phyloP scores from a whole-genome alignment of 1,284 basidiomycete genomes.

The Apiotrichum akiyoshidainum region DNA sequence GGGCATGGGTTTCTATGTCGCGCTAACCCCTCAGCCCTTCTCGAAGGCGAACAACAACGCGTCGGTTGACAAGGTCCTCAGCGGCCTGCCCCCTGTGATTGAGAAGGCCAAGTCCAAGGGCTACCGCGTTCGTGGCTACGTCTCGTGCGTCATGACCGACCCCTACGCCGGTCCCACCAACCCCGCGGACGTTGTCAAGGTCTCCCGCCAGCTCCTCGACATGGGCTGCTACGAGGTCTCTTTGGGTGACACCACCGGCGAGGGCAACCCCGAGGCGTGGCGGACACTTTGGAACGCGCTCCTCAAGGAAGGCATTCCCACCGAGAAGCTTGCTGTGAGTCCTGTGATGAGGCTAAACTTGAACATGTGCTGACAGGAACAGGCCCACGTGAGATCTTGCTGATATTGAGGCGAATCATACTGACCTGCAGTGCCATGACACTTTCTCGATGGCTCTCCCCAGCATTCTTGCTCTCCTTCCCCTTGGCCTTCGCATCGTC shows the following conservation, averaged over 20 bases:
- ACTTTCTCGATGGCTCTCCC: constrained; percentile 75
- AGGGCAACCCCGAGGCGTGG: constrained; percentile 71
- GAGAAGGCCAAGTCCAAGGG: constrained; percentile 61
- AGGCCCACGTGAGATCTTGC: constrained; percentile 56
- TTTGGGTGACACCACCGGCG: constrained; percentile 87
- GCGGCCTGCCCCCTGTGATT: constrained; percentile 63
- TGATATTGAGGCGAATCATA: not conserved
- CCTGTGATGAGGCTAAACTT: not conserved
- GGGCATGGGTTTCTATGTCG: constrained; percentile 1
- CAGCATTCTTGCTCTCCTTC: constrained; percentile 52
- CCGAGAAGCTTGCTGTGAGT: constrained; percentile 67
- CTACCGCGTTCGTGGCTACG: constrained; percentile 79
- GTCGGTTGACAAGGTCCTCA: constrained; percentile 68
- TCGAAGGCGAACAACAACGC: constrained; percentile 81
- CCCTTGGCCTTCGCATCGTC: constrained; percentile 54
- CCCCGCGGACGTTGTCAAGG: constrained; percentile 63
- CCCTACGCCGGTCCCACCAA: constrained; percentile 81
- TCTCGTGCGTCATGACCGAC: constrained; percentile 73
- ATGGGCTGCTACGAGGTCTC: constrained; percentile 96
- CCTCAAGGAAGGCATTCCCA: constrained; percentile 53
- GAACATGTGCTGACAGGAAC: not conserved
- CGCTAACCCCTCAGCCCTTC: constrained; percentile 57
- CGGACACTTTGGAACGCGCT: constrained; percentile 67
- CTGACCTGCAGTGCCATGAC: constrained; percentile 70
- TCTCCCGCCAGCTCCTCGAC: constrained; percentile 67